Conservation (phyloP, 495 filamentous ascomycete species). For the Parathielavia appendiculata region DNA sequence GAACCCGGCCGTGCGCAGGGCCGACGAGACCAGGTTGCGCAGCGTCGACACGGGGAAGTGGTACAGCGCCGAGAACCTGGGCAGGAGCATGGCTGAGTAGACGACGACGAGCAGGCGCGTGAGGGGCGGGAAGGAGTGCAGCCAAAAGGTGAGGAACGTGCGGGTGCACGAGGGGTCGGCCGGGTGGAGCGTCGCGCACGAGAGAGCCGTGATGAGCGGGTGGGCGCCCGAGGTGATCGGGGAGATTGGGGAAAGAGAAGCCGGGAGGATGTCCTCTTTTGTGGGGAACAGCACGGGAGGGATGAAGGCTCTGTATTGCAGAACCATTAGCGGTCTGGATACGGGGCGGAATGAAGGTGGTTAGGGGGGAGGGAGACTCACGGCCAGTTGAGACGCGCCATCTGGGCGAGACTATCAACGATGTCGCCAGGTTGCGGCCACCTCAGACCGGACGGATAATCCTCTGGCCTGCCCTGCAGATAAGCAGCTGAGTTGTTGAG, state of each 20-base stretch:
- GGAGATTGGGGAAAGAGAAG: conserved; percentile 59
- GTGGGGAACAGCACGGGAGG: conserved; percentile 84
- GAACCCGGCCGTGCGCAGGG: conserved; percentile 67
- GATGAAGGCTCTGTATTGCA: conserved; percentile 54
- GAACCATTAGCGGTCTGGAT: conserved; percentile 6
- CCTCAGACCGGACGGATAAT: conserved; percentile 56
- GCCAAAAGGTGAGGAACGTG: conserved; percentile 77
- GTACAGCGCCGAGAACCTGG: conserved; percentile 59
- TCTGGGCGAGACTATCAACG: conserved; percentile 72
- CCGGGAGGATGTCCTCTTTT: conserved; percentile 57
- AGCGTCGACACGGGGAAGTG: conserved; percentile 59
- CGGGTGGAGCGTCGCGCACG: conserved; percentile 90
- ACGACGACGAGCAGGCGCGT: conserved; percentile 68
- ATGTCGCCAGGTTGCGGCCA: conserved; percentile 78
- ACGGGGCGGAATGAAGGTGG: neutral
- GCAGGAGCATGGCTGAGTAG: conserved; percentile 61
- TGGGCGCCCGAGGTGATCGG: conserved; percentile 81
- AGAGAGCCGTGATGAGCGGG: conserved; percentile 72
- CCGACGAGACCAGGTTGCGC: conserved; percentile 54
- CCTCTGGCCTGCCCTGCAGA: conserved; percentile 64
- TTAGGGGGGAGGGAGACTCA: conserved; percentile 41
- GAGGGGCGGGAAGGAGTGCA: conserved; percentile 72
- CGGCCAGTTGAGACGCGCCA: conserved; percentile 81
- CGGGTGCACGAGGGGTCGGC: conserved; percentile 77
- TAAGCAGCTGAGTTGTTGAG: conserved; percentile 71